A percentile compares a stretch with the other conserved stretches of the same genome.
Conservation (phyloP, 2,329 filamentous ascomycete genomes). For the Emmonsia crescens region DNA sequence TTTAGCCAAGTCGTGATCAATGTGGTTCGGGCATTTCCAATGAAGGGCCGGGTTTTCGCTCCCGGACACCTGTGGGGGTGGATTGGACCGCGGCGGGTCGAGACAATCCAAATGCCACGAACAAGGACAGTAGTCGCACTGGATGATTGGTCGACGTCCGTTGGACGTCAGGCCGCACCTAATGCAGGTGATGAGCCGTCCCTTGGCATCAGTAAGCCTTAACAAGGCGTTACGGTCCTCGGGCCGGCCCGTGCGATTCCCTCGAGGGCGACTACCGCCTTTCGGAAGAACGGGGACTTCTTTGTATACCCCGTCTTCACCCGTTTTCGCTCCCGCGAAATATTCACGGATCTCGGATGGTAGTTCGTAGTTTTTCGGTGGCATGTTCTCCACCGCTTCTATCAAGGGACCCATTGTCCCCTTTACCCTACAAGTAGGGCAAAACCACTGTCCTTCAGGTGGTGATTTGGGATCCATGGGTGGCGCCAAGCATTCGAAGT, state of each 20-base stretch:
- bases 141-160: conserved; percentile 61
- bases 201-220: conserved; percentile 59
- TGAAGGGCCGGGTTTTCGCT: conserved; percentile 50
- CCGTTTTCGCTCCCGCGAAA: conserved; percentile 71
- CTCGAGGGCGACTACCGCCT: conserved; percentile 10
- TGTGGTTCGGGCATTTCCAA: conserved; percentile 84
- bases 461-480: conserved; percentile 54
- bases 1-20: conserved; percentile 59
- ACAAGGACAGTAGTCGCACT: conserved; percentile 71
- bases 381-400: conserved; percentile 54
- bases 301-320: conserved; percentile 68
- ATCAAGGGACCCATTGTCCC: conserved; percentile 55
- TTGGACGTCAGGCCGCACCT: conserved; percentile 58
- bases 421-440: conserved; percentile 49
- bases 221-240: conserved; percentile 20
- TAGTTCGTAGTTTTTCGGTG: conserved; percentile 61
- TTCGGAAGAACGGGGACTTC: conserved; percentile 39
- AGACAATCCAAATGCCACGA: conserved; percentile 91
- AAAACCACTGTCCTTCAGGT: conserved; percentile 70
- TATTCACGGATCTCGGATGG: conserved; percentile 60
- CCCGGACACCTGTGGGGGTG: conserved; percentile 47
- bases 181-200: conserved; percentile 66
- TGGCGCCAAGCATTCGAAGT: conserved; percentile 79
- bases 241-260: background rate
- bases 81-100: conserved; percentile 69